These are phyloP conservation scores for Pythium apleroticum DNA, from an alignment of 352 stramenopile genomes.

Conservation along the genomic window DNA sequence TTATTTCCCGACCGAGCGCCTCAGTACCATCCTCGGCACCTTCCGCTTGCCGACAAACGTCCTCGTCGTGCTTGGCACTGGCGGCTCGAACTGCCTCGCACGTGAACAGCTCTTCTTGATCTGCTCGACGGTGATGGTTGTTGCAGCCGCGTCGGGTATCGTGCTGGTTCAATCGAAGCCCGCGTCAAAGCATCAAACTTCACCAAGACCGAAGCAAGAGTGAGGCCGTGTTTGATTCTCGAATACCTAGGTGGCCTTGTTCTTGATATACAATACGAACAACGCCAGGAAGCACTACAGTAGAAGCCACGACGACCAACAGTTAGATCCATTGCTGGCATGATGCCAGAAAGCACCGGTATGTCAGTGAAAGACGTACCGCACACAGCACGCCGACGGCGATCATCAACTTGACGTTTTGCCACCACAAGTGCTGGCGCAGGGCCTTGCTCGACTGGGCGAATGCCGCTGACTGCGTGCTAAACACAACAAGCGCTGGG, in stretches of 20 bases:
- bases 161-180: not conserved
- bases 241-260: constrained; percentile 23
- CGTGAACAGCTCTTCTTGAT: constrained; percentile 29
- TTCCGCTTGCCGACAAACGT: constrained; percentile 51
- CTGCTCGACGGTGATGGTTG: constrained; percentile 45
- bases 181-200: not conserved
- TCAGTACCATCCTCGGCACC: constrained; percentile 34
- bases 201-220: constrained; percentile 15
- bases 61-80: constrained; percentile 39
- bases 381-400: constrained; percentile 63
- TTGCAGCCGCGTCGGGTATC: constrained; percentile 33
- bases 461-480: constrained; percentile 79
- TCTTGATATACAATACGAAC: constrained; percentile 33
- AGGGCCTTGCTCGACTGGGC: constrained; percentile 81
- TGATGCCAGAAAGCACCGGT: no score
- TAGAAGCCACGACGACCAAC: constrained; percentile 42
- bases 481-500: constrained; percentile 11
- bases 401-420: constrained; percentile 90
- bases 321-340: not conserved
- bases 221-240: not conserved
- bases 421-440: constrained; percentile 79
- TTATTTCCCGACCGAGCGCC: constrained; percentile 29
- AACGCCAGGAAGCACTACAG: constrained; percentile 29
- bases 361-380: constrained; percentile 53
- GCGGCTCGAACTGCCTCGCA: constrained; percentile 24